Percentiles rank a stretch among this genome's conserved stretches.
Evolutionary conservation across 768 basidiomycete genomes (phyloP).

Genomic region (Cyathus striatus): DNA sequence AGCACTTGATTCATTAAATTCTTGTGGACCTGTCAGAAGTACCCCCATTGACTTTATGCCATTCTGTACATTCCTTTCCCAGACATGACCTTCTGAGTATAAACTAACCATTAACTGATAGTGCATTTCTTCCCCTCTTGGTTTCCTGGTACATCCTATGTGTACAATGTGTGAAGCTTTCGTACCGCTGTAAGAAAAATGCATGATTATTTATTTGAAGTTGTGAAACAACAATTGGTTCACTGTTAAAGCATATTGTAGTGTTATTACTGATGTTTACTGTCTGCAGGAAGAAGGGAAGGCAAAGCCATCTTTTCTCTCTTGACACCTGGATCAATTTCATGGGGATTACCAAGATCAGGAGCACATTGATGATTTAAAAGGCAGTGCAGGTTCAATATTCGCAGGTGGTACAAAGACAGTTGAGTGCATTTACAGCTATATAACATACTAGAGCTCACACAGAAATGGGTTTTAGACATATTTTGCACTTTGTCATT

Average conservation of each 20-base stretch:
- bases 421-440: constrained; percentile 8
- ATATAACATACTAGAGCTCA: background rate
- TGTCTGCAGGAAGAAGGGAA: constrained; percentile 8
- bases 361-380: constrained; percentile 12
- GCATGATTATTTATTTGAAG: constrained; percentile 23
- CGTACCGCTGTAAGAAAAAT: constrained; percentile 19
- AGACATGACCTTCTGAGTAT: background rate
- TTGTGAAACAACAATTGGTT: constrained; percentile 17
- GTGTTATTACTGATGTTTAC: background rate
- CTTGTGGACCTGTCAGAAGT: constrained; percentile 7
- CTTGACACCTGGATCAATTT: constrained; percentile 5
- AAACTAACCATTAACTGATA: constrained; percentile 6
- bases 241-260: constrained; percentile 1
- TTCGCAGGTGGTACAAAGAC: constrained; percentile 33
- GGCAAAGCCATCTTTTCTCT: constrained; percentile 11
- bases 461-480: constrained; percentile 4
- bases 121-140: constrained; percentile 34
- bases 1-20: background rate
- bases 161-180: constrained; percentile 25
- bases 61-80: constrained; percentile 5
- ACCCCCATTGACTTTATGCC: constrained; percentile 13
- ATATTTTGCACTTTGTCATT: constrained; percentile 7
- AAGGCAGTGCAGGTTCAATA: constrained; percentile 19
- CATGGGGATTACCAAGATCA: constrained; percentile 1
- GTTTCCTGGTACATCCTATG: constrained; percentile 32